Evolutionary conservation across 768 basidiomycete genomes (phyloP).

Genomic region (Boletus edulis): DNA sequence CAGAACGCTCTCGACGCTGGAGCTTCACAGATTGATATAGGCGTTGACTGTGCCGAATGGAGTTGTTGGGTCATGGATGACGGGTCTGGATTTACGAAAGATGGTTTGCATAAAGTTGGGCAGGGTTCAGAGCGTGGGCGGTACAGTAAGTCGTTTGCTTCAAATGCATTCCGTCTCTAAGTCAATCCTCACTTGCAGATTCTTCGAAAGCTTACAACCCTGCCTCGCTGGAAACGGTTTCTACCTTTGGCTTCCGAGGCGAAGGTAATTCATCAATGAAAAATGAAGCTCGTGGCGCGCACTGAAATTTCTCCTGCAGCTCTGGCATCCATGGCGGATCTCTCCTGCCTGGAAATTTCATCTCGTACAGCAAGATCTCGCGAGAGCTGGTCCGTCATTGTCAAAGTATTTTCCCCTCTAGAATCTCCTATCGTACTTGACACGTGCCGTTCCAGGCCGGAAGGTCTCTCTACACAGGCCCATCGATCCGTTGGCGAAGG

Average conservation of each 20-base stretch:
- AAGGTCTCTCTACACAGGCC: constrained; percentile 64
- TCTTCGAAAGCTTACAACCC: constrained; percentile 69
- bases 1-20: constrained; percentile 90
- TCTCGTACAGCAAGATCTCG: constrained; percentile 64
- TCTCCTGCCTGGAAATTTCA: constrained; percentile 79
- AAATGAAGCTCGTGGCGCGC: constrained; percentile 1
- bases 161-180: background rate
- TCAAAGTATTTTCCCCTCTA: constrained; percentile 53
- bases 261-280: constrained; percentile 60
- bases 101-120: constrained; percentile 55
- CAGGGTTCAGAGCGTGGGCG: constrained; percentile 51
- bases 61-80: constrained; percentile 84
- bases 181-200: constrained; percentile 38
- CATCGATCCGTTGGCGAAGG: constrained; percentile 72
- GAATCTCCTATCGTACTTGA: background rate
- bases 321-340: constrained; percentile 76
- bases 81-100: constrained; percentile 70
- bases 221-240: constrained; percentile 46
- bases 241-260: constrained; percentile 88
- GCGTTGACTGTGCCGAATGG: constrained; percentile 76
- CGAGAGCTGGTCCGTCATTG: constrained; percentile 73
- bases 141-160: constrained; percentile 55
- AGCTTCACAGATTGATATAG: constrained; percentile 65
- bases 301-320: constrained; percentile 44
- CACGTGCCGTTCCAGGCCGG: constrained; percentile 48